A percentile compares a stretch with the other conserved stretches of the same genome.
Evolutionary conservation across 768 basidiomycete species (phyloP).

Genomic region (Pulveroboletus sp.): DNA sequence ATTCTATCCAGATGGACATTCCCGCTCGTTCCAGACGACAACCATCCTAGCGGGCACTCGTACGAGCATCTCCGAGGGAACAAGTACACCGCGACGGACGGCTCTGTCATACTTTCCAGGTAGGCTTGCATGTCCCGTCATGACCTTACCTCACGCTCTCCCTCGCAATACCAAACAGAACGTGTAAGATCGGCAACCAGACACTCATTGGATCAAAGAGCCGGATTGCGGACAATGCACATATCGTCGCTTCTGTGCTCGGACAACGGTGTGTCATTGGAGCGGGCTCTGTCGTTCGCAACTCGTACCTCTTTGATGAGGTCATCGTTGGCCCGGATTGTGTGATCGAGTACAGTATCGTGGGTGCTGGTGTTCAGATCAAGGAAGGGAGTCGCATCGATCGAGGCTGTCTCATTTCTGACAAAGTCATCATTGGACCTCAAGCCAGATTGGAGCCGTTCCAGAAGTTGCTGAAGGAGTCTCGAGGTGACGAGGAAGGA

Average conservation of each 20-base stretch:
- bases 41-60: constrained; percentile 73
- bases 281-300: constrained; percentile 57
- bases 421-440: constrained; percentile 78
- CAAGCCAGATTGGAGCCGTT: constrained; percentile 63
- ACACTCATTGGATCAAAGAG: constrained; percentile 82
- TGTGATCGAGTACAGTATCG: constrained; percentile 71
- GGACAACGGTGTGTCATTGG: constrained; percentile 76
- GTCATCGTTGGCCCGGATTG: constrained; percentile 67
- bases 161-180: constrained; percentile 39
- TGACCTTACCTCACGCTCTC: not conserved
- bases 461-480: constrained; percentile 63
- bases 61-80: constrained; percentile 89
- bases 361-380: constrained; percentile 75
- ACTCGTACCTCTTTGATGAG: constrained; percentile 83
- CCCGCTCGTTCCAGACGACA: constrained; percentile 92
- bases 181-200: constrained; percentile 76
- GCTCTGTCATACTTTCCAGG: constrained; percentile 80
- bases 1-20: constrained; percentile 93
- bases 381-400: constrained; percentile 63
- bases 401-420: constrained; percentile 76
- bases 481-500: constrained; percentile 30
- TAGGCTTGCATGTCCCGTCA: constrained; percentile 30
- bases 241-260: constrained; percentile 70
- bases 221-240: constrained; percentile 60
- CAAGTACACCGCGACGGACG: constrained; percentile 80